These are phyloP conservation scores for Alternaria brassicicola DNA, from an alignment of 2,329 filamentous ascomycete species.

Conservation along the genomic window DNA sequence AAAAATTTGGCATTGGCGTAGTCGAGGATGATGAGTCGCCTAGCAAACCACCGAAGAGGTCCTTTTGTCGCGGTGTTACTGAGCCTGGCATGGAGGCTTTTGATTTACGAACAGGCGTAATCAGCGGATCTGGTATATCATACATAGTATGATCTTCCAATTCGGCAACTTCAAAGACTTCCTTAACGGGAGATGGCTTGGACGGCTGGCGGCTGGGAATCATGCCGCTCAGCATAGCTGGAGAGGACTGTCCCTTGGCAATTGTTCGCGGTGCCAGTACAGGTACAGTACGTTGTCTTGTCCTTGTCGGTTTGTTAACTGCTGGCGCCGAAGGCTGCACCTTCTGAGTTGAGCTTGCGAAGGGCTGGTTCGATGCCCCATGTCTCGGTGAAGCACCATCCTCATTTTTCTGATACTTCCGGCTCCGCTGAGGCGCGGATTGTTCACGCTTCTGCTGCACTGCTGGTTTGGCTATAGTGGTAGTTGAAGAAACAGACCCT, in stretches of 20 bases:
- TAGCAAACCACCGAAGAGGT: constrained; percentile 43
- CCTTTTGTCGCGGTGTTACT: constrained; percentile 46
- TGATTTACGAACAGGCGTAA: constrained; percentile 26
- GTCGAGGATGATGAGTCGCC: constrained; percentile 32
- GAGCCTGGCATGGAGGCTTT: constrained; percentile 31
- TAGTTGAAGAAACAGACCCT: constrained; percentile 25
- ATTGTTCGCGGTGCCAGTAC: constrained; percentile 21
- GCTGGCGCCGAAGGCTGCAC: constrained; percentile 4
- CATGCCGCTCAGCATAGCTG: constrained; percentile 42
- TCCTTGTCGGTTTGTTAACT: constrained; percentile 37
- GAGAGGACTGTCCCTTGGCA: constrained; percentile 41
- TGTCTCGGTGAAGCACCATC: constrained; percentile 24
- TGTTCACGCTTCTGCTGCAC: constrained; percentile 11
- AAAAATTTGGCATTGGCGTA: constrained; percentile 43
- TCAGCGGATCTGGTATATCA: constrained; percentile 35
- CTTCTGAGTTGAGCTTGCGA: background rate
- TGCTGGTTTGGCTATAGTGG: constrained; percentile 12
- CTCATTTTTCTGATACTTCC: constrained; percentile 38
- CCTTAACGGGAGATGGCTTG: constrained; percentile 22
- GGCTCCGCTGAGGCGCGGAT: constrained; percentile 25
- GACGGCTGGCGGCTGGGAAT: constrained; percentile 29
- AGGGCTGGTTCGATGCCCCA: background rate
- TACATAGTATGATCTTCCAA: constrained; percentile 46
- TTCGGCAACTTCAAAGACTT: constrained; percentile 18
- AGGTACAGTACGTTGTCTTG: constrained; percentile 32